Percentiles rank a stretch among this genome's conserved stretches.
phyloP scores from a whole-genome alignment of 1,139 yeast species.

The Yamadazyma sp. region DNA sequence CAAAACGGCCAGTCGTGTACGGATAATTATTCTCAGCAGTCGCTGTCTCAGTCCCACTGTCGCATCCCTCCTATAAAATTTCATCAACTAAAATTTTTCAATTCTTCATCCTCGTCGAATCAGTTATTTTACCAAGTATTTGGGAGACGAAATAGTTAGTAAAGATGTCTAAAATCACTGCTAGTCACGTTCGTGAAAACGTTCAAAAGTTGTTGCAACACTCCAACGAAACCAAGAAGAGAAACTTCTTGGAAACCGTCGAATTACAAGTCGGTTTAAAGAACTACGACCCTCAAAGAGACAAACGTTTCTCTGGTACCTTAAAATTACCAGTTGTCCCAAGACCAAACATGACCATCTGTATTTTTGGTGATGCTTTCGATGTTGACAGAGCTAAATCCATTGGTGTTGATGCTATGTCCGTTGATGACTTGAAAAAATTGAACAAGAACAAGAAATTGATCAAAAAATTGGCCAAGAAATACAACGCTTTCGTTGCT shows the following conservation, averaged over 20 bases:
- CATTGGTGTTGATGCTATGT: conserved; percentile 99
- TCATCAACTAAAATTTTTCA: conserved; percentile 5
- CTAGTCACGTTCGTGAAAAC: conserved; percentile 94
- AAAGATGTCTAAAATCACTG: conserved; percentile 90
- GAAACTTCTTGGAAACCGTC: conserved; percentile 99
- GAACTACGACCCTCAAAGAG: conserved; percentile 99
- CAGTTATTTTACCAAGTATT: conserved; percentile 48
- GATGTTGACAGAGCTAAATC: conserved; percentile 99
- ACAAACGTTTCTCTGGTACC: conserved; percentile 99
- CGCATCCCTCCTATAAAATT: conserved; percentile 4
- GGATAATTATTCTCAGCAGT: too few relatives aligned
- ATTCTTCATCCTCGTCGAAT: conserved; percentile 49
- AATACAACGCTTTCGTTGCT: conserved; percentile 99
- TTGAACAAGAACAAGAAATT: conserved; percentile 99
- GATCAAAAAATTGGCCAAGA: conserved; percentile 99
- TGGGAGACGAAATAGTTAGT: conserved; percentile 63
- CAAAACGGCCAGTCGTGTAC: too few relatives aligned
- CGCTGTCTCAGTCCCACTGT: background rate
- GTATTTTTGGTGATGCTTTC: conserved; percentile 99
- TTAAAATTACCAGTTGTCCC: conserved; percentile 98
- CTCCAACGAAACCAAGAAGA: conserved; percentile 97
- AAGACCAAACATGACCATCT: conserved; percentile 99
- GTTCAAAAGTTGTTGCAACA: conserved; percentile 88
- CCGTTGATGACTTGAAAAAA: conserved; percentile 99
- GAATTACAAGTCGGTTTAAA: conserved; percentile 99